phyloP scores from a whole-genome alignment of 2,329 filamentous ascomycete genomes.

The Beauveria australis region DNA sequence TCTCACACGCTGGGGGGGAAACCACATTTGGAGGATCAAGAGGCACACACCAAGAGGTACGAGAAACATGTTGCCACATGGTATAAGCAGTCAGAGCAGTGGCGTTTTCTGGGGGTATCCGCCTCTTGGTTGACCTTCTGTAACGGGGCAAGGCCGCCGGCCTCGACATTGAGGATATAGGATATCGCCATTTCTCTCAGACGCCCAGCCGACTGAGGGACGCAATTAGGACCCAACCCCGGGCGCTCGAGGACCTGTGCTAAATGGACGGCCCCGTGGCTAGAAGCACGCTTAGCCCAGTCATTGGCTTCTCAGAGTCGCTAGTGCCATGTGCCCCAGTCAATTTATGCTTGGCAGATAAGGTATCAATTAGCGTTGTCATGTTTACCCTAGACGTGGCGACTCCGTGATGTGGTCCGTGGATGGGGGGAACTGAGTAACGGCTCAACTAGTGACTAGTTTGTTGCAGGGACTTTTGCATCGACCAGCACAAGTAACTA shows the following conservation, averaged over 20 bases:
- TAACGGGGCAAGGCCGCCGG: not conserved
- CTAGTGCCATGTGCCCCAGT: not conserved
- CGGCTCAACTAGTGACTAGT: not conserved
- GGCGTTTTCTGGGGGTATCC: not conserved
- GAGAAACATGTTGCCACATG: not conserved
- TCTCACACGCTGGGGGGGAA: not conserved
- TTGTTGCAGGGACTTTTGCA: constrained; percentile 5
- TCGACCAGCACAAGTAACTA: not conserved
- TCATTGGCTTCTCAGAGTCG: not conserved
- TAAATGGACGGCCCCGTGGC: not conserved
- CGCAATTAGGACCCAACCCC: not conserved
- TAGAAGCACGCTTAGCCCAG: not conserved
- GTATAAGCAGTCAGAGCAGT: not conserved
- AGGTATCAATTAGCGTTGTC: constrained; percentile 3
- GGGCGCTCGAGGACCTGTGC: not conserved
- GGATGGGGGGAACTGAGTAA: not conserved
- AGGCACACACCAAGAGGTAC: not conserved
- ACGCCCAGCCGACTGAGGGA: not conserved
- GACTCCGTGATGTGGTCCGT: not conserved
- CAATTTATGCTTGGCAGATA: constrained; percentile 12
- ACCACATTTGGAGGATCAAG: not conserved
- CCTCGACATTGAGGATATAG: not conserved
- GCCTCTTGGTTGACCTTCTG: constrained; percentile 4
- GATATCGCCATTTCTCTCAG: not conserved
- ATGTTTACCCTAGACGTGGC: not conserved